A percentile compares a stretch with the other conserved stretches of the same genome.
phyloP scores from a whole-genome alignment of 2,329 filamentous ascomycete species.

The Epichloe typhina region DNA sequence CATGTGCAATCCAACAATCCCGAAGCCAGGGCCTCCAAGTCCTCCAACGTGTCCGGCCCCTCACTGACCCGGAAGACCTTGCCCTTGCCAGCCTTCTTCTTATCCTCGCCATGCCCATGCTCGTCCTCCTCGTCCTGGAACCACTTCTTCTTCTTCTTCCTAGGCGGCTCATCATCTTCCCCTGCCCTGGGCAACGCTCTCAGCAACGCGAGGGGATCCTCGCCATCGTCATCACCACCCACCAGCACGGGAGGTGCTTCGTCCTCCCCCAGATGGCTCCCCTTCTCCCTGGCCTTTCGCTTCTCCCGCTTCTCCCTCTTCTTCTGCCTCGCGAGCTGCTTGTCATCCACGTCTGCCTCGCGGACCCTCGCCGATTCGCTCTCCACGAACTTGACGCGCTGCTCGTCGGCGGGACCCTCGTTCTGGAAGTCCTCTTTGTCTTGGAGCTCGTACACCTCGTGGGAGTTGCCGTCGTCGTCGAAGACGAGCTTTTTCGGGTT shows the following conservation, averaged over 20 bases:
- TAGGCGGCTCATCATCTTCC: constrained; percentile 23
- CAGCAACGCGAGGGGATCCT: constrained; percentile 45
- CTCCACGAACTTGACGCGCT: constrained; percentile 66
- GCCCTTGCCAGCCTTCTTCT: constrained; percentile 26
- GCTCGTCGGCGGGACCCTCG: constrained; percentile 61
- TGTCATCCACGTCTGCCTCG: constrained; percentile 70
- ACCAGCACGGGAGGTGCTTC: constrained; percentile 20
- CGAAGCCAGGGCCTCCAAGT: constrained; percentile 64
- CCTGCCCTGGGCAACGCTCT: constrained; percentile 40
- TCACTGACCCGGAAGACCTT: constrained; percentile 48
- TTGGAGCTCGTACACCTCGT: constrained; percentile 78
- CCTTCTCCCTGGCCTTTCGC: constrained; percentile 50
- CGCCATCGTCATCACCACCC: constrained; percentile 27
- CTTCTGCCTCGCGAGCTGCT: constrained; percentile 66
- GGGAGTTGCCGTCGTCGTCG: constrained; percentile 79
- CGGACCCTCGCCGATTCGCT: constrained; percentile 59
- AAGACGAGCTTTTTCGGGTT: constrained; percentile 77
- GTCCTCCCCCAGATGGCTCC: constrained; percentile 14
- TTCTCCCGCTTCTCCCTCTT: constrained; percentile 63
- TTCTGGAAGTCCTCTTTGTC: constrained; percentile 68
- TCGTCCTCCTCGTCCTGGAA: constrained; percentile 59
- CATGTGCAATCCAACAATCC: constrained; percentile 43
- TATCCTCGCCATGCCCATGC: constrained; percentile 20
- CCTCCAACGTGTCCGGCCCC: constrained; percentile 67
- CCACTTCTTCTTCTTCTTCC: constrained; percentile 60